These are phyloP conservation scores for Lentinula aciculospora DNA, from an alignment of 768 basidiomycete species.

Conservation along the genomic window DNA sequence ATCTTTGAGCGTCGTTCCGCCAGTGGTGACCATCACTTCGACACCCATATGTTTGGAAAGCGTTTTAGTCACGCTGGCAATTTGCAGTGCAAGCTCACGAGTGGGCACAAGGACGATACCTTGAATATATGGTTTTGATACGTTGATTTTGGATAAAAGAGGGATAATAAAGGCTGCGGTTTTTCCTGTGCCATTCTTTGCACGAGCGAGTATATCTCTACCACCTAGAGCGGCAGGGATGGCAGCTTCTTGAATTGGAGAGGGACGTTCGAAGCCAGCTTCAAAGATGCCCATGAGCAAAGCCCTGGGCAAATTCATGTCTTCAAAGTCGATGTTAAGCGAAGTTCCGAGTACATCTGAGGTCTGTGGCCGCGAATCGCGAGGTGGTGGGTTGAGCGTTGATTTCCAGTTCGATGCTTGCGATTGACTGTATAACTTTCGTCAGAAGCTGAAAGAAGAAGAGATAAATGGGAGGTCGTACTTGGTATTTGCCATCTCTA, in stretches of 20 bases:
- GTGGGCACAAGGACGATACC: conserved; percentile 96
- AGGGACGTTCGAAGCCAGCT: conserved; percentile 94
- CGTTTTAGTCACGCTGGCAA: conserved; percentile 97
- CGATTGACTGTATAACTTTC: neutral
- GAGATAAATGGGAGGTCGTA: neutral
- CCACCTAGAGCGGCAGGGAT: conserved; percentile 92
- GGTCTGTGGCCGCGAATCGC: conserved; percentile 92
- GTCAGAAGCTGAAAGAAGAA: neutral
- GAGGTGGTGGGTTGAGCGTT: conserved; percentile 78
- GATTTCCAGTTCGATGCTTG: conserved; percentile 51
- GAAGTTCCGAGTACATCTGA: conserved; percentile 88
- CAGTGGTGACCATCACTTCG: conserved; percentile 99
- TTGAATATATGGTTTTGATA: conserved; percentile 83
- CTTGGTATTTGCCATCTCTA: neutral
- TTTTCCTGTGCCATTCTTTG: conserved; percentile 97
- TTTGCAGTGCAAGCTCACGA: conserved; percentile 97
- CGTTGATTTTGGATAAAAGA: conserved; percentile 87
- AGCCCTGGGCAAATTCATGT: conserved; percentile 87
- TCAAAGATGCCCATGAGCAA: conserved; percentile 99
- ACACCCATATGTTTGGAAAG: conserved; percentile 93
- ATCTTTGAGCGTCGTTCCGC: conserved; percentile 96
- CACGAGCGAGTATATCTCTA: conserved; percentile 91
- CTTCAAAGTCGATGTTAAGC: conserved; percentile 93
- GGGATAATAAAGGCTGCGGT: conserved; percentile 99
- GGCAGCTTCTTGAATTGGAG: conserved; percentile 98